Base-by-base conservation (phyloP, 768 basidiomycete species). In the Chiua virens region DNA sequence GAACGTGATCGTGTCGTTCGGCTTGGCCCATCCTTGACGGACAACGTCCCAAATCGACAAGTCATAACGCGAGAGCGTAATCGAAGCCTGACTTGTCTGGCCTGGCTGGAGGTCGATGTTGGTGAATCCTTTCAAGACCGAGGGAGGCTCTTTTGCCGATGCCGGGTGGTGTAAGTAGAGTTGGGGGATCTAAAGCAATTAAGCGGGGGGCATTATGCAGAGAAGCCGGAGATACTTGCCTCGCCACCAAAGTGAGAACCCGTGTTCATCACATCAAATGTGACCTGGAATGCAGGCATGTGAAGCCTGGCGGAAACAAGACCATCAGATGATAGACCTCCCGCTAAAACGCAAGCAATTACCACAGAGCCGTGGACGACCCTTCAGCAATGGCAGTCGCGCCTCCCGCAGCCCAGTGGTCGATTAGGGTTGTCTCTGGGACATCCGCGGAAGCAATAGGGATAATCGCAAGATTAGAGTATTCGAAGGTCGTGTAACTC, bases 401-500 rank as follows among this genome's bases (percentile, higher is more conserved):
- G 21, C 78, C 69, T 14, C 85, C 86, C 2, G 73, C 72, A 32
- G 79, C 81, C 87, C 88, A 89, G 10, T 69, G 67, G 1, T 76
- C 61, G 18, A 75, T 68, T 11, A 73, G 67, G 4, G 67, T 70
- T 5, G 41, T 49, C 48, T 70, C 53, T 4, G 64, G 55, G 8
- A n/a, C n/a, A n/a, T 76, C 71, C 30, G 66, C 64, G 17, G 57
- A 50, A 9, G 61, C 47, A 5, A 87, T 65, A 48, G 73, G 71
- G 15, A 63, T 64, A 30, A 89, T 69, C 3, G 73, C 56, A 11
- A 94, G 71, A 28, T 78, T 71, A 38, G 76, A 81, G 66, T 92
- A 95, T 28, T 78, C 68, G 67, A 95, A 98, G 3, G 71, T 78
- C 35, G 94, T 87, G 73, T 97, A 98, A 49, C 85, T 88, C 62